Evolutionary conservation across 2,329 filamentous ascomycete genomes (phyloP).

Genomic region (Periconia sp.): DNA sequence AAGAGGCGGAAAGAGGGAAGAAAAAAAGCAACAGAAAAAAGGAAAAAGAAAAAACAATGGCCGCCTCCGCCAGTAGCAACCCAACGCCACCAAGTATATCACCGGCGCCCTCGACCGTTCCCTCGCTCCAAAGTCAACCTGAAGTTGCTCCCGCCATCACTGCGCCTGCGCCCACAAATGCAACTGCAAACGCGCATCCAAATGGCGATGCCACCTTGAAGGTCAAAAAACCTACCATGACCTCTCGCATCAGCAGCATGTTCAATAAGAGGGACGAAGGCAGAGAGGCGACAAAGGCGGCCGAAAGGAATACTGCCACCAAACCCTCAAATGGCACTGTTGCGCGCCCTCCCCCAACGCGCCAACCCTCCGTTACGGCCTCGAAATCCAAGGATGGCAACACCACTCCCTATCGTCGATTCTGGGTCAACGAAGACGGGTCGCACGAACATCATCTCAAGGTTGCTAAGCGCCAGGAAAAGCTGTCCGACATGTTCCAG

Average conservation of each 20-base stretch:
- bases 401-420: constrained; percentile 47
- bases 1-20: no score
- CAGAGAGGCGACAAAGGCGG: constrained; percentile 27
- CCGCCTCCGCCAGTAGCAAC: constrained; percentile 31
- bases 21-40: no score
- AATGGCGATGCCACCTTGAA: constrained; percentile 38
- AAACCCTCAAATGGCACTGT: constrained; percentile 29
- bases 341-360: constrained; percentile 26
- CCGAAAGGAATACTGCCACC: constrained; percentile 27
- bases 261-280: constrained; percentile 33
- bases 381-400: constrained; percentile 34
- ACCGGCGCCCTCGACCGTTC: constrained; percentile 37
- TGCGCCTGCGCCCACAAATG: constrained; percentile 12
- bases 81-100: constrained; percentile 33
- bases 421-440: constrained; percentile 64
- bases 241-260: constrained; percentile 46
- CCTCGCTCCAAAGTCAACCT: constrained; percentile 41
- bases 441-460: constrained; percentile 87
- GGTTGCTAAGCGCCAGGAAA: constrained; percentile 89
- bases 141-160: constrained; percentile 34
- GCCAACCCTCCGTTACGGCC: constrained; percentile 21
- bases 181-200: constrained; percentile 24
- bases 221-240: constrained; percentile 46
- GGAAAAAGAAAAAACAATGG: constrained; percentile 30
- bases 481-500: constrained; percentile 88